Percentiles rank a stretch among this genome's conserved stretches.
Evolutionary conservation across 345 rosid species (phyloP).

Genomic region (rapeseed (Brassica napus)): DNA sequence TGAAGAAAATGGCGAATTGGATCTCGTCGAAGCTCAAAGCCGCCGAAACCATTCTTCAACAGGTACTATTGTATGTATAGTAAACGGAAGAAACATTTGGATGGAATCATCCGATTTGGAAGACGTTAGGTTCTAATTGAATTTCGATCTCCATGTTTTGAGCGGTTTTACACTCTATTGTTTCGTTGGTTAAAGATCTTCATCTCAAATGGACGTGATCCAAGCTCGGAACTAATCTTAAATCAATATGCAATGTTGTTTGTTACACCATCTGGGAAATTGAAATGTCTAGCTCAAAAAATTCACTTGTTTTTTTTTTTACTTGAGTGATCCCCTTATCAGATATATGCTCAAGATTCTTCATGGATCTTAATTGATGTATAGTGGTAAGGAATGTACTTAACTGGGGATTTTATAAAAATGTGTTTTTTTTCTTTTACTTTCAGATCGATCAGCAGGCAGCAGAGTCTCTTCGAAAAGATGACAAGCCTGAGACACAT

Average conservation of each 20-base stretch:
- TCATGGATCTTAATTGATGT: background rate
- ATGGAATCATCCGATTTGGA: background rate
- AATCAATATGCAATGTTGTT: background rate
- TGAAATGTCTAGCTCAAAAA: background rate
- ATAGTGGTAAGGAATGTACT: slow-evolving; percentile 1
- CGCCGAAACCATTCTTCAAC: slow-evolving; percentile 82
- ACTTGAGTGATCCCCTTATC: background rate
- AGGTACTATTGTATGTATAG: slow-evolving; percentile 45
- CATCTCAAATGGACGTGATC: background rate
- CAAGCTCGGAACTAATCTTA: background rate
- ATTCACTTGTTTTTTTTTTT: background rate
- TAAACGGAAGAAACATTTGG: background rate
- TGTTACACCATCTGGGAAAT: background rate
- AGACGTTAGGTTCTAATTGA: background rate
- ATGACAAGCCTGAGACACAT: slow-evolving; percentile 60
- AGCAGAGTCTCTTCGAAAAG: slow-evolving; percentile 85
- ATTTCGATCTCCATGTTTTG: slow-evolving; percentile 5
- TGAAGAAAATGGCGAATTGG: slow-evolving; percentile 77
- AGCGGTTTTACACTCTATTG: background rate
- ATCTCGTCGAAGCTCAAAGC: slow-evolving; percentile 92
- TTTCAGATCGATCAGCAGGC: slow-evolving; percentile 94
- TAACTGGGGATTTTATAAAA: slow-evolving; percentile 27
- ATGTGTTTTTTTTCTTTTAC: slow-evolving; percentile 1
- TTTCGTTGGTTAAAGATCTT: background rate
- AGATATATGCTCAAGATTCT: background rate